Base-by-base conservation (phyloP, 306 rosid genomes). In the Arachis stenosperma region DNA sequence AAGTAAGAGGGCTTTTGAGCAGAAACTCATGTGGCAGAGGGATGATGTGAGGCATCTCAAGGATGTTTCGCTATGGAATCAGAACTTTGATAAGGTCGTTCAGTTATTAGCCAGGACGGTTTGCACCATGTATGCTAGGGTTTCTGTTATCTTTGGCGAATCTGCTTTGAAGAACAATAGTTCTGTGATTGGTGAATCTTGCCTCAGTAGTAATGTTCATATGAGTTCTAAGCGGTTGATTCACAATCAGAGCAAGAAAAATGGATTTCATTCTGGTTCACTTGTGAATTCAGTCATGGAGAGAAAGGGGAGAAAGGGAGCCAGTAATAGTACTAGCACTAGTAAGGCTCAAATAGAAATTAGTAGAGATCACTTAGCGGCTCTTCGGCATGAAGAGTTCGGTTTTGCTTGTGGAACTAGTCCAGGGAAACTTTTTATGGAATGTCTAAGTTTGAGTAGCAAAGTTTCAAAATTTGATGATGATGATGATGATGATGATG, bases 351-450 rank as follows among this genome's bases (percentile, higher is more conserved):
- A 61, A 39, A 64, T 56, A 37, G 85, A 84, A 54, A 50, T 81
- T 15, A 75, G 85, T 63, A 85, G 81, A 69, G 87, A 83, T 4
- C 90, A 87, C 17, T 56, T 90, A 47, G 88, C 78, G 0, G 64
- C 84, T 72, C 64, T 88, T 76, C 75, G 79, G 55, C 74, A 79
- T 0, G 91, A 92, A 51, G 97, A 87, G 72, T 78, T 92, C 30
- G 88, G 78, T 57, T 84, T 88, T 69, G 93, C 88, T 0, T 92
- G 96, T 46, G 96, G 90, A 77, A 66, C 90, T 17, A 87, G 90
- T 81, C 92, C 97, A 0, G 97, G 97, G 57, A 88, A 92, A 84
- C 86, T 92, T 73, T 87, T 92, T 54, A 90, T 87, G 97, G 96
- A 88, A 36, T 92, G 98, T 73, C 84, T 92, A 13, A 89, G 96